Evolutionary conservation across 129 eudicot species (phyloP).

Genomic region (Helianthus tuberosus): DNA sequence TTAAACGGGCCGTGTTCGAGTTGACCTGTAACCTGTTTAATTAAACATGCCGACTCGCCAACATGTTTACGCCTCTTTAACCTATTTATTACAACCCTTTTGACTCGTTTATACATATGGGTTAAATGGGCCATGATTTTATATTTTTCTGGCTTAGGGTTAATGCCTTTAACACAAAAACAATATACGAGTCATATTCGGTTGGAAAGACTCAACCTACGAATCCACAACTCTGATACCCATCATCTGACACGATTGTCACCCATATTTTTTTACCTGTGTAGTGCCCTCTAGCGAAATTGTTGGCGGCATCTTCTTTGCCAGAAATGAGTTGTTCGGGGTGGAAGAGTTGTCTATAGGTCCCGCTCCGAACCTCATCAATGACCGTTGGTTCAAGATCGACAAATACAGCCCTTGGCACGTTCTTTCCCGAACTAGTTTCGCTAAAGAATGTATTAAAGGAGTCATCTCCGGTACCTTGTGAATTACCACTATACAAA

Average conservation of each 20-base stretch:
- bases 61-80: neutral
- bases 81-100: neutral
- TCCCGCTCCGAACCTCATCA: slow-evolving; percentile 51
- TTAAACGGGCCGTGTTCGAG: neutral
- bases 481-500: slow-evolving; percentile 40
- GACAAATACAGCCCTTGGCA: slow-evolving; percentile 61
- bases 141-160: neutral
- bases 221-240: no score
- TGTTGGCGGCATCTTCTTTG: slow-evolving; percentile 74
- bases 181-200: neutral
- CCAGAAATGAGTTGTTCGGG: slow-evolving; percentile 70
- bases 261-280: slow-evolving; percentile 30
- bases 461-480: slow-evolving; percentile 46
- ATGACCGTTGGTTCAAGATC: slow-evolving; percentile 65
- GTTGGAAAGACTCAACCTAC: neutral
- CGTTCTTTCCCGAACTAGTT: slow-evolving; percentile 56
- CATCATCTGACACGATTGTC: neutral
- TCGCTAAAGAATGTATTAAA: slow-evolving; percentile 64
- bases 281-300: slow-evolving; percentile 70
- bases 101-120: neutral
- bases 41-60: no score
- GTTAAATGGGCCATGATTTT: neutral
- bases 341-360: slow-evolving; percentile 59
- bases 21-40: neutral
- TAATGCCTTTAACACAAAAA: neutral